phyloP scores from a whole-genome alignment of 306 rosid genomes.

The Casuarina glauca region DNA sequence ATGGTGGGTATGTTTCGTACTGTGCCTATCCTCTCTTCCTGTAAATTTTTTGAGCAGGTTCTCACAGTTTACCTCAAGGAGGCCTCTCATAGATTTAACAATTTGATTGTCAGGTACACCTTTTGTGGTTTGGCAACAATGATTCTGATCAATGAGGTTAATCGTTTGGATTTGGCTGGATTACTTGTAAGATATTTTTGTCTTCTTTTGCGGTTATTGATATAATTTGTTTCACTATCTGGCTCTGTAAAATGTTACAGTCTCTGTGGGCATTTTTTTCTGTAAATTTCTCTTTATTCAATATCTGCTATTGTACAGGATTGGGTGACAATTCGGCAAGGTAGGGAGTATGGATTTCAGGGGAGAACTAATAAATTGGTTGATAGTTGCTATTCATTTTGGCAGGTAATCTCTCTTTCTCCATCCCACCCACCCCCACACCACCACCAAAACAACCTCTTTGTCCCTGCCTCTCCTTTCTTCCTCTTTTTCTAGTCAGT shows the following conservation, averaged over 20 bases:
- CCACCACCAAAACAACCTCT: too few relatives aligned
- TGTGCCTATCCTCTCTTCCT: not conserved
- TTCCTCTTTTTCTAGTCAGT: conserved; percentile 5
- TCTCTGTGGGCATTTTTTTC: not conserved
- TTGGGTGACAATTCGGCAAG: conserved; percentile 90
- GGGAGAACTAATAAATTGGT: conserved; percentile 97
- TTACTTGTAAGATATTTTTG: conserved; percentile 59
- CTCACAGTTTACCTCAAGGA: not conserved
- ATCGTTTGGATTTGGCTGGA: conserved; percentile 76
- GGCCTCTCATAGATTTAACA: conserved; percentile 19
- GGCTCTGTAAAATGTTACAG: conserved; percentile 3
- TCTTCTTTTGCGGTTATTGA: conserved; percentile 7
- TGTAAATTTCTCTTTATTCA: not conserved
- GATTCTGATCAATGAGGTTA: conserved; percentile 81
- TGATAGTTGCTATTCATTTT: conserved; percentile 96
- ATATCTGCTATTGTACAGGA: conserved; percentile 49
- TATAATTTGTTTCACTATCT: not conserved
- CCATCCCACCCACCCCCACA: not conserved
- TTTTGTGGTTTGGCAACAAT: conserved; percentile 90
- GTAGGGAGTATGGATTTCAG: conserved; percentile 88
- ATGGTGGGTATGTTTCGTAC: conserved; percentile 86
- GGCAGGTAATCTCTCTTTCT: conserved; percentile 69
- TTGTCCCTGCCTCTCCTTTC: not conserved
- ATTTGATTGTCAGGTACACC: conserved; percentile 64
- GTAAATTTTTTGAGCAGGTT: not conserved